Evolutionary conservation across 2,329 filamentous ascomycete species (phyloP), one percentile per base, ranked within the genome.

Genomic region (Graphium sp.): DNA sequence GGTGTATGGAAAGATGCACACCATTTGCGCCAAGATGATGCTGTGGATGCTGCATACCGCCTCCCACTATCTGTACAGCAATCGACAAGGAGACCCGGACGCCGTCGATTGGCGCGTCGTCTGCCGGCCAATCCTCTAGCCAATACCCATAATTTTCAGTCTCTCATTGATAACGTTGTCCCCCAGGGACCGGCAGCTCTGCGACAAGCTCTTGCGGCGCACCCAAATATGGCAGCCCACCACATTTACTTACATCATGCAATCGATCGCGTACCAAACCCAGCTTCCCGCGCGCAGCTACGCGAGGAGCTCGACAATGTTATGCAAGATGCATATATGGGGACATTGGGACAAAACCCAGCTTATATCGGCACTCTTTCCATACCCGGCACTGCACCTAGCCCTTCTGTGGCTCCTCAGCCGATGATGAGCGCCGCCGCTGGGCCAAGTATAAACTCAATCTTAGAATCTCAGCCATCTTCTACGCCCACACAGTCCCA

Each of bases 1-100:
- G 85, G 85, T 3, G 69, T 79, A 16, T 95, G 89, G 85, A 74
- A 74, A 39, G 71, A 75, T 30, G 72, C 73, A 19, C 80, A 87
- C 38, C 69, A 70, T 24, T 60, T 92, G 7, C 66, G 73, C 22
- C 82, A 91, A 46, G 76, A 80, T 44, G 74, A 81, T 33, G 76
- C 73, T 3, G 64, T 68, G 1, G 49, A 55, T 2, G 57, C 63
- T 11, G 68, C 68, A 9, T 28, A 12, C 43, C 45, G 13, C 41
- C 43, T 11, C 32, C 29, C 22, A 11, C 16, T 11, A 10, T 23
- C 15, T 10, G 17, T 7, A 15, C 18, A 22, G 19, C 30, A 24
- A 4, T 30, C 24, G 15, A 18, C 15, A 27, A 34, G 14, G 22
- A 25, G 9, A 28, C 28, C 11, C 22, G 18, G 10, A 28, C 14